A percentile compares a stretch with the other conserved stretches of the same genome.
Evolutionary conservation across 371 early-diverging fungal genomes (phyloP).

Genomic region (Cokeromyces recurvatus): DNA sequence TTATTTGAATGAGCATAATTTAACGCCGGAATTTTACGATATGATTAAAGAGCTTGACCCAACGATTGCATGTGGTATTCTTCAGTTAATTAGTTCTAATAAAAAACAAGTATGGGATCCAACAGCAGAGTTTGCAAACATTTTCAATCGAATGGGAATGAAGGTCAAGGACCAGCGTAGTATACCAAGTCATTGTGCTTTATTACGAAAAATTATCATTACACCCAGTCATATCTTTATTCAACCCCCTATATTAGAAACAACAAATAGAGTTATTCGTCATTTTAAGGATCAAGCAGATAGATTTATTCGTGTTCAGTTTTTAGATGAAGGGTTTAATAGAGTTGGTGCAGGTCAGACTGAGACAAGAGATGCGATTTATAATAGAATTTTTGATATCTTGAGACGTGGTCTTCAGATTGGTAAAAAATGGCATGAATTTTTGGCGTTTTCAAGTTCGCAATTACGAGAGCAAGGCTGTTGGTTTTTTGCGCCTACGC

Average conservation of each 20-base stretch:
- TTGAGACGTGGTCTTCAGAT: conserved; percentile 56
- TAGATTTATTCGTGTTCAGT: conserved; percentile 65
- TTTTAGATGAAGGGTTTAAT: conserved; percentile 58
- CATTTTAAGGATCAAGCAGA: conserved; percentile 44
- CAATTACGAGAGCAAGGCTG: conserved; percentile 68
- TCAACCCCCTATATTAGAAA: conserved; percentile 52
- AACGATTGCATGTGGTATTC: conserved; percentile 24
- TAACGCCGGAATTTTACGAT: conserved; percentile 30
- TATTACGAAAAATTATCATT: conserved; percentile 55
- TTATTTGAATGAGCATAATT: conserved; percentile 37
- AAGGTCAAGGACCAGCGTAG: conserved; percentile 15
- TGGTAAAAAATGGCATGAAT: conserved; percentile 57
- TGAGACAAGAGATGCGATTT: conserved; percentile 34
- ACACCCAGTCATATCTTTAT: conserved; percentile 61
- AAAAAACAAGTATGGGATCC: conserved; percentile 44
- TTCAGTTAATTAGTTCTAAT: conserved; percentile 23
- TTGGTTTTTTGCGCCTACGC: conserved; percentile 64
- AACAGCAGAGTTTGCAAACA: conserved; percentile 2
- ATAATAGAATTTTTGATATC: conserved; percentile 46
- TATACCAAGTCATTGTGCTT: conserved; percentile 49
- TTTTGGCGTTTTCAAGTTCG: conserved; percentile 67
- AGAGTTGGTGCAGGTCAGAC: conserved; percentile 23
- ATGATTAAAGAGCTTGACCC: conserved; percentile 23
- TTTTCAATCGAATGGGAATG: conserved; percentile 14
- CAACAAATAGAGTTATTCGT: conserved; percentile 65